phyloP scores from a whole-genome alignment of 768 basidiomycete genomes.

The Boletus sp. region DNA sequence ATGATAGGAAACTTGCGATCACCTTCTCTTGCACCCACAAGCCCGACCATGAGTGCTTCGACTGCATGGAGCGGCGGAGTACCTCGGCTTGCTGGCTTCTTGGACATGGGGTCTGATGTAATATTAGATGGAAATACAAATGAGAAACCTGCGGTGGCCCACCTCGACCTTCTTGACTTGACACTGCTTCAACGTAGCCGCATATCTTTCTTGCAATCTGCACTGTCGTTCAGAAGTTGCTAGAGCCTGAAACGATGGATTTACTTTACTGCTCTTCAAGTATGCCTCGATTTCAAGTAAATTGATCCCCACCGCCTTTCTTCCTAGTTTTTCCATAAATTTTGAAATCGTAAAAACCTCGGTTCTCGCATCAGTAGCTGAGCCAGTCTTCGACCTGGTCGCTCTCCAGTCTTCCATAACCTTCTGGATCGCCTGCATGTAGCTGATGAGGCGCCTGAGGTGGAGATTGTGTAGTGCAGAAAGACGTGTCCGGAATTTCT shows the following conservation, averaged over 20 bases:
- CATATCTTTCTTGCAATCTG: slow-evolving; percentile 78
- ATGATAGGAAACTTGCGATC: neutral
- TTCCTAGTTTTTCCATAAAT: slow-evolving; percentile 63
- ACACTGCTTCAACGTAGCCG: slow-evolving; percentile 71
- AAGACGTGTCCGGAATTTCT: slow-evolving; percentile 75
- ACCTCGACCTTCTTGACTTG: slow-evolving; percentile 39
- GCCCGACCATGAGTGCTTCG: slow-evolving; percentile 72
- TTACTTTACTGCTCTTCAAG: slow-evolving; percentile 83
- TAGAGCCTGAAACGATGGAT: slow-evolving; percentile 25
- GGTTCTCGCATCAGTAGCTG: slow-evolving; percentile 21
- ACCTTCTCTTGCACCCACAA: slow-evolving; percentile 81
- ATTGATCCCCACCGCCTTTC: slow-evolving; percentile 72
- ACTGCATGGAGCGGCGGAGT: slow-evolving; percentile 78
- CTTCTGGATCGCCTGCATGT: slow-evolving; percentile 67
- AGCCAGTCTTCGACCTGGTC: slow-evolving; percentile 16
- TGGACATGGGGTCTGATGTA: slow-evolving; percentile 5
- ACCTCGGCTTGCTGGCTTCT: slow-evolving; percentile 30
- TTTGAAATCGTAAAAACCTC: slow-evolving; percentile 71
- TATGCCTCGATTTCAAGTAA: slow-evolving; percentile 80
- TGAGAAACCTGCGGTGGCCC: neutral
- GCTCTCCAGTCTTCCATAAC: slow-evolving; percentile 53
- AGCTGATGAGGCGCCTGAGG: slow-evolving; percentile 71
- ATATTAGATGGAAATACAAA: neutral
- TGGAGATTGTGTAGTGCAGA: slow-evolving; percentile 70
- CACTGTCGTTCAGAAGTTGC: neutral